Conservation (phyloP, 73 alveolate genomes). For the Paraurostyla sp. region DNA sequence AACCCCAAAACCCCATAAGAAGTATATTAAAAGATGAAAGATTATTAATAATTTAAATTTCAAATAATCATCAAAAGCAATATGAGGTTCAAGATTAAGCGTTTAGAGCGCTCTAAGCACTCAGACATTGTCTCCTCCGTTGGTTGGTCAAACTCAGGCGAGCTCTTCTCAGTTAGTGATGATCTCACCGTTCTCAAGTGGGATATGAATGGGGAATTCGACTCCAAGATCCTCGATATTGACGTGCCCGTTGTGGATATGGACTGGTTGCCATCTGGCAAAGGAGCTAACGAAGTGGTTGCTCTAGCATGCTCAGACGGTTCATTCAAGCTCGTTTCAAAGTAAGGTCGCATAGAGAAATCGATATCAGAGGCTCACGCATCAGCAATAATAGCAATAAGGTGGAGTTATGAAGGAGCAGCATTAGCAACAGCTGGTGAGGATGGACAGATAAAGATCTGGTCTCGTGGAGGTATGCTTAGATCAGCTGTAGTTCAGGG, state of each 20-base stretch:
- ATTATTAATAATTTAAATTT: constrained; percentile 20
- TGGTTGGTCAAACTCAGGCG: constrained; percentile 93
- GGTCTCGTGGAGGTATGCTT: constrained; percentile 96
- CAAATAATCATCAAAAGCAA: constrained; percentile 44
- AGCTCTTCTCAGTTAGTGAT: constrained; percentile 89
- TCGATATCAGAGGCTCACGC: constrained; percentile 93
- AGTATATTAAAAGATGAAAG: constrained; percentile 13
- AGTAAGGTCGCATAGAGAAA: constrained; percentile 95
- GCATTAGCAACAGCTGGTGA: constrained; percentile 97
- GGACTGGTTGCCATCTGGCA: constrained; percentile 90
- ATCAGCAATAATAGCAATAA: constrained; percentile 91
- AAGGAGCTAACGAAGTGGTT: constrained; percentile 88
- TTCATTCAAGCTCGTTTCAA: constrained; percentile 79
- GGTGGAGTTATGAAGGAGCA: constrained; percentile 97
- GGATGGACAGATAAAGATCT: constrained; percentile 96
- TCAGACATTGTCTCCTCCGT: constrained; percentile 91
- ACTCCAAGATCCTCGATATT: constrained; percentile 80
- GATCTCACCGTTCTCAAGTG: constrained; percentile 92
- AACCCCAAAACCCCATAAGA: constrained; percentile 70
- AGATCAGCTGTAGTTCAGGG: constrained; percentile 88
- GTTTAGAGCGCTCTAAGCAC: constrained; percentile 87
- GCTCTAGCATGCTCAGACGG: constrained; percentile 98
- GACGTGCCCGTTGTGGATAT: constrained; percentile 88
- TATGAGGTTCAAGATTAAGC: constrained; percentile 95
- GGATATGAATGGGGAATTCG: constrained; percentile 94